phyloP scores from a whole-genome alignment of 2,329 filamentous ascomycete genomes.

The Venturia nashicola region DNA sequence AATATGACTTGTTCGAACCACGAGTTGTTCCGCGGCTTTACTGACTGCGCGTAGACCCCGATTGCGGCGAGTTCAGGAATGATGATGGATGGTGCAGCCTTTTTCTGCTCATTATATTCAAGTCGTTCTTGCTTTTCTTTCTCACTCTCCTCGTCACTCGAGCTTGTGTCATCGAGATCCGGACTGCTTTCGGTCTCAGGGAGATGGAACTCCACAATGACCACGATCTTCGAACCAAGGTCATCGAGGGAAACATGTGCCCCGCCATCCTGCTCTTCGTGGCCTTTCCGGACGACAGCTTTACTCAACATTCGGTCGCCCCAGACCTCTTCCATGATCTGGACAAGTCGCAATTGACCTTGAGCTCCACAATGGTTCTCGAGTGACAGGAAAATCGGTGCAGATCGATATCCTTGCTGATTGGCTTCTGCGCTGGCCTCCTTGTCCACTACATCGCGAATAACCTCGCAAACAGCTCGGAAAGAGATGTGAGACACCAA shows the following conservation, averaged over 20 bases:
- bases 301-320: conserved; percentile 64
- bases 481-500: conserved; percentile 79
- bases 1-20: conserved; percentile 52
- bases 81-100: conserved; percentile 36
- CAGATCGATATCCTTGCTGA: conserved; percentile 79
- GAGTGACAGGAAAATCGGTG: conserved; percentile 86
- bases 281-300: conserved; percentile 49
- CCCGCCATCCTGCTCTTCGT: conserved; percentile 43
- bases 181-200: conserved; percentile 44
- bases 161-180: conserved; percentile 23
- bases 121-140: conserved; percentile 70
- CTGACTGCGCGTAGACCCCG: conserved; percentile 61
- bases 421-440: conserved; percentile 43
- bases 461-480: conserved; percentile 70
- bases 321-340: conserved; percentile 77
- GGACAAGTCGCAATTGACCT: conserved; percentile 80
- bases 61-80: conserved; percentile 68
- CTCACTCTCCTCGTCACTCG: conserved; percentile 41
- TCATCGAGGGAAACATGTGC: conserved; percentile 63
- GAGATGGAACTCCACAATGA: conserved; percentile 83
- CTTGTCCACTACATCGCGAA: conserved; percentile 54
- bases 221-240: conserved; percentile 67
- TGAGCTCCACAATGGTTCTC: conserved; percentile 82
- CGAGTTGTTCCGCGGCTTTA: conserved; percentile 79
- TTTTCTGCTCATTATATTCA: conserved; percentile 45